Conservation (phyloP, 768 basidiomycete genomes). For the Guyanaporus albipodus region DNA sequence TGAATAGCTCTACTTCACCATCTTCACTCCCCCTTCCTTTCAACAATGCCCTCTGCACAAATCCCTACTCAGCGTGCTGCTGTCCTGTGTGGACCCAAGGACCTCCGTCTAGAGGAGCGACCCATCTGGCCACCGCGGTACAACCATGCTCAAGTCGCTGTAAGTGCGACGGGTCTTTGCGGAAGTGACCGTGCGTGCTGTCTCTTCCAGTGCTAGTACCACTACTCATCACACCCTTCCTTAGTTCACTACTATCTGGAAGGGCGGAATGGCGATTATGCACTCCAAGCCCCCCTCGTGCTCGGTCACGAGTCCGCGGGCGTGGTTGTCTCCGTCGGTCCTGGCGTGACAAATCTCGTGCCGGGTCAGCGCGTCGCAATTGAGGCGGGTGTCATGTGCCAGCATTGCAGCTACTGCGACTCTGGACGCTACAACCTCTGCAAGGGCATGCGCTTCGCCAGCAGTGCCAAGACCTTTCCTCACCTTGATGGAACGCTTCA, state of each 20-base stretch:
- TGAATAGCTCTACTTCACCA: conserved; percentile 23
- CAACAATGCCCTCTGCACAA: conserved; percentile 44
- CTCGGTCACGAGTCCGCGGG: conserved; percentile 96
- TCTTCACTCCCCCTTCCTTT: conserved; percentile 18
- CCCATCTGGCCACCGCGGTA: conserved; percentile 65
- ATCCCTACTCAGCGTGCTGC: conserved; percentile 62
- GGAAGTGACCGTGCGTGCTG: conserved; percentile 68
- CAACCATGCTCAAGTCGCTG: conserved; percentile 75
- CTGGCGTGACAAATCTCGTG: conserved; percentile 56
- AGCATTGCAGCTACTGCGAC: conserved; percentile 62
- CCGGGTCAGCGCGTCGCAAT: conserved; percentile 90
- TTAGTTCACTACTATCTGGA: conserved; percentile 89
- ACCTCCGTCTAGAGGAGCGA: conserved; percentile 77
- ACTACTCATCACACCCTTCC: conserved; percentile 1
- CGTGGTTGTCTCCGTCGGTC: conserved; percentile 76
- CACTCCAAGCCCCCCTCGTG: conserved; percentile 78
- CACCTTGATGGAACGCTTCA: conserved; percentile 93
- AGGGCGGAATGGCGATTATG: conserved; percentile 91
- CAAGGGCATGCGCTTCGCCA: conserved; percentile 83
- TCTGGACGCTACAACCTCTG: conserved; percentile 92
- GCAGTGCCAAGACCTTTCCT: conserved; percentile 86
- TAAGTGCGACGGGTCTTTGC: conserved; percentile 85
- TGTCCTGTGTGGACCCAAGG: conserved; percentile 79
- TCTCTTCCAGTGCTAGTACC: neutral
- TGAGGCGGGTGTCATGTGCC: conserved; percentile 90